Evolutionary conservation across 306 rosid genomes (phyloP).

Genomic region (Elaeagnus macrophylla): DNA sequence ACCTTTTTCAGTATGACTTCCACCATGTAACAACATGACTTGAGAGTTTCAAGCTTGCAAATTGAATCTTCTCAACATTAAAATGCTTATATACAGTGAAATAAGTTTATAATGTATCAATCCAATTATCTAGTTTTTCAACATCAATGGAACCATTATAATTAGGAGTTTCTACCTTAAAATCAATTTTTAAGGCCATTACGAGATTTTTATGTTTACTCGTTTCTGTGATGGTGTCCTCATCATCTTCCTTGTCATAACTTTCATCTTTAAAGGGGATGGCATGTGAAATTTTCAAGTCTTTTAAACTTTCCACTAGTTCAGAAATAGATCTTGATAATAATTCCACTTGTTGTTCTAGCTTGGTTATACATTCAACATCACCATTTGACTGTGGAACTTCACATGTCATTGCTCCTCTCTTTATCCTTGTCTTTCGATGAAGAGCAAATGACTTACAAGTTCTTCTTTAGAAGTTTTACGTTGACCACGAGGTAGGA

Average conservation of each 20-base stretch:
- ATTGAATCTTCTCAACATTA: neutral
- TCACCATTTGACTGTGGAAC: too few species aligned
- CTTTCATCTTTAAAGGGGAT: too few species aligned
- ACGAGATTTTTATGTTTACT: accelerated
- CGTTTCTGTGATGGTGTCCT: neutral
- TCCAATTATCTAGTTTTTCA: constrained; percentile 1
- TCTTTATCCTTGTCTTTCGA: too few species aligned
- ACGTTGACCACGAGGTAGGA: too few species aligned
- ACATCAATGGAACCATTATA: neutral
- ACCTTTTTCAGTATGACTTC: neutral
- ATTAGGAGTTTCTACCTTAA: neutral
- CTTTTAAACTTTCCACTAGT: too few species aligned
- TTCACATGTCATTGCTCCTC: too few species aligned
- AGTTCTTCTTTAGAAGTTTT: too few species aligned
- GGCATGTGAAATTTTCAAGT: too few species aligned
- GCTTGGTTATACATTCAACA: too few species aligned
- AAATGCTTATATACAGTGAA: neutral
- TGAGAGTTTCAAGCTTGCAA: constrained; percentile 4
- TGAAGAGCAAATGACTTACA: too few species aligned
- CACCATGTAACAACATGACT: neutral
- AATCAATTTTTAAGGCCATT: neutral
- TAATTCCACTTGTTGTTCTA: too few species aligned
- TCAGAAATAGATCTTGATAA: too few species aligned
- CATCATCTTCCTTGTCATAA: neutral
- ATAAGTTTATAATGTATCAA: constrained; percentile 3